Evolutionary conservation across 176 grass and related monocot genomes (phyloP).

Genomic region (Olyra latifolia): DNA sequence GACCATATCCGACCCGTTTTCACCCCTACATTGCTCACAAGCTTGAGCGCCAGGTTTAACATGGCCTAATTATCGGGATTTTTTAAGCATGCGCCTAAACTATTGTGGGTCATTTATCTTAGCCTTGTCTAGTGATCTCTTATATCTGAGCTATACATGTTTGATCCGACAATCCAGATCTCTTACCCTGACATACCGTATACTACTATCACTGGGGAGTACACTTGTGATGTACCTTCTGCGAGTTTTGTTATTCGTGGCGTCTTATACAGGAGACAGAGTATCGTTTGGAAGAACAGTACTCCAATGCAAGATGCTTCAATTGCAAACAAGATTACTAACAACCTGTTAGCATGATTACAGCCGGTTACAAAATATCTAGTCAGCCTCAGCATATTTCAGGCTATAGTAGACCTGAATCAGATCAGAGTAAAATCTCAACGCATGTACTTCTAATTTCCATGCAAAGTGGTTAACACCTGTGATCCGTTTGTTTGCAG

Average conservation of each 20-base stretch:
- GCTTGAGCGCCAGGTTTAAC: not conserved
- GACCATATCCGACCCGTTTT: too few relatives aligned
- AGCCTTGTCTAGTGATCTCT: too few relatives aligned
- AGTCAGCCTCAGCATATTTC: too few relatives aligned
- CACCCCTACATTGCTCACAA: slow-evolving; percentile 8
- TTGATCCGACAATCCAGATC: too few relatives aligned
- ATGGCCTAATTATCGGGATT: not conserved
- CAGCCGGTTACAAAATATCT: too few relatives aligned
- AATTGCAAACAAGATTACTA: not conserved
- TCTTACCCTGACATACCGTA: too few relatives aligned
- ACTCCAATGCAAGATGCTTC: not conserved
- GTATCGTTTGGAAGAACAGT: not conserved
- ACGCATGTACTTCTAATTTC: not conserved
- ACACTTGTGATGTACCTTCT: too few relatives aligned
- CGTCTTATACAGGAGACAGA: not conserved
- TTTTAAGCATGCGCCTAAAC: too few relatives aligned
- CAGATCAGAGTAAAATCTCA: not conserved
- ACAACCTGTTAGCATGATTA: not conserved
- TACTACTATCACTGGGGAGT: too few relatives aligned
- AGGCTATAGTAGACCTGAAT: not conserved
- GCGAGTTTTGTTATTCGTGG: not conserved
- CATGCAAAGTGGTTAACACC: too few relatives aligned
- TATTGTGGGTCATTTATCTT: too few relatives aligned
- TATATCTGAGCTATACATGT: too few relatives aligned
- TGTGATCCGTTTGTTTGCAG: not conserved